These are phyloP conservation scores for Linnemannia elongata DNA, from an alignment of 192 early-diverging fungal genomes.

Conservation along the genomic window DNA sequence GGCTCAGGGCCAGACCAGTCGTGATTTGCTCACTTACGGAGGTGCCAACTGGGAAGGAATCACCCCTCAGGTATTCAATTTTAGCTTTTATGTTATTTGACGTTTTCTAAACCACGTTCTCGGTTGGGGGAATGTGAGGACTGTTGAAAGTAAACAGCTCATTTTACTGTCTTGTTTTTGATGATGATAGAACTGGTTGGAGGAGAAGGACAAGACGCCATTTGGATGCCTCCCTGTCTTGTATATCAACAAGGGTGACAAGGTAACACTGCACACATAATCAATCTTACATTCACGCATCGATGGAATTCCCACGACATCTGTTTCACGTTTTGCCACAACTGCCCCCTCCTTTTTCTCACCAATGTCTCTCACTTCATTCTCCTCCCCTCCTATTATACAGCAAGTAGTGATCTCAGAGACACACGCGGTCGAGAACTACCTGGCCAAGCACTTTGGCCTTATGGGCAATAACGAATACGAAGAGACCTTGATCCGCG, in stretches of 20 bases:
- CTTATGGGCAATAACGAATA: conserved; percentile 30
- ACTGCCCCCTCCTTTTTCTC: neutral
- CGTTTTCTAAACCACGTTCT: neutral
- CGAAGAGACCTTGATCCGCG: conserved; percentile 20
- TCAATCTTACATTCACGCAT: too few relatives aligned
- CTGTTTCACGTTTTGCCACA: too few relatives aligned
- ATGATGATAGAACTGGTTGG: conserved; percentile 3
- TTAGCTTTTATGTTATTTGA: neutral
- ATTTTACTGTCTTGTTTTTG: neutral
- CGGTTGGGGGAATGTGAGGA: neutral
- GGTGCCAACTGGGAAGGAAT: conserved; percentile 28
- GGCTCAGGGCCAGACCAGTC: conserved; percentile 13
- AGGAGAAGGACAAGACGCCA: conserved; percentile 17
- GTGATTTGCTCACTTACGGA: conserved; percentile 17
- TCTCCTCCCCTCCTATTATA: neutral
- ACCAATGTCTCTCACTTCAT: neutral
- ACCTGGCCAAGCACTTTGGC: conserved; percentile 34
- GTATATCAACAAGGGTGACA: conserved; percentile 21
- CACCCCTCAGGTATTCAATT: conserved; percentile 4
- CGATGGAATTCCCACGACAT: neutral
- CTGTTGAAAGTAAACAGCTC: neutral
- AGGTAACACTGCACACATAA: neutral
- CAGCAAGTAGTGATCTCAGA: conserved; percentile 27
- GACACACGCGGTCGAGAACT: conserved; percentile 4
- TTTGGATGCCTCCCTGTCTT: conserved; percentile 26